Evolutionary conservation across 805 yeast species (phyloP), one percentile per base, ranked within the genome.

Genomic region (Candida sithepensis): DNA sequence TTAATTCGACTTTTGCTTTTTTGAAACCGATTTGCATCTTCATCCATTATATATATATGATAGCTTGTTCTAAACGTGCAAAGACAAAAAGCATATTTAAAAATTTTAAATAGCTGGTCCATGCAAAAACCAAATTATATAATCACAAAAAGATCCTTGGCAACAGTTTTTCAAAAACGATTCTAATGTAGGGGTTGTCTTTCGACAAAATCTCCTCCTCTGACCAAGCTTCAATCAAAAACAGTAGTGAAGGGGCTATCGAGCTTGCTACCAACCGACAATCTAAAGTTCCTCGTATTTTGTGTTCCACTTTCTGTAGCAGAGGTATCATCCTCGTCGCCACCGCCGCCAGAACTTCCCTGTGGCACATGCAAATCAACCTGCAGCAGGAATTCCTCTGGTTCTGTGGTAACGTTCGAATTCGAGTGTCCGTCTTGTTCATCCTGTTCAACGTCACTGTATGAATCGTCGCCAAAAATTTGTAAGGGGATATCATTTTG

Each of bases 171-270:
- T n/a, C n/a, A n/a, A n/a, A n/a, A n/a, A n/a, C n/a, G n/a, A n/a
- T n/a, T n/a, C n/a, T n/a, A n/a, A n/a, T n/a, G n/a, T n/a, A n/a
- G n/a, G n/a, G n/a, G n/a, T n/a, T n/a, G n/a, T n/a, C n/a, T n/a
- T n/a, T n/a, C n/a, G n/a, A n/a, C n/a, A n/a, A n/a, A n/a, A n/a
- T n/a, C n/a, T n/a, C n/a, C n/a, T n/a, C n/a, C n/a, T n/a, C n/a
- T n/a, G n/a, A n/a, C n/a, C n/a, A n/a, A n/a, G n/a, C n/a, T 16
- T 36, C 42, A 20, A 34, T 55, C 58, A 32, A 54, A 48, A 1
- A 58, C 57, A 42, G 55, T 49, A 5, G 16, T 26, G 24, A 57
- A 57, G 3, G 61, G 61, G 41, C 54, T 50, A 22, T 41, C 42
- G 30, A 40, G 41, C 24, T 32, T 26, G 22, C 39, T 21, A 26